A percentile compares a stretch with the other conserved stretches of the same genome.
Evolutionary conservation across 2,329 filamentous ascomycete species (phyloP).

Genomic region (Talaromyces sp.): DNA sequence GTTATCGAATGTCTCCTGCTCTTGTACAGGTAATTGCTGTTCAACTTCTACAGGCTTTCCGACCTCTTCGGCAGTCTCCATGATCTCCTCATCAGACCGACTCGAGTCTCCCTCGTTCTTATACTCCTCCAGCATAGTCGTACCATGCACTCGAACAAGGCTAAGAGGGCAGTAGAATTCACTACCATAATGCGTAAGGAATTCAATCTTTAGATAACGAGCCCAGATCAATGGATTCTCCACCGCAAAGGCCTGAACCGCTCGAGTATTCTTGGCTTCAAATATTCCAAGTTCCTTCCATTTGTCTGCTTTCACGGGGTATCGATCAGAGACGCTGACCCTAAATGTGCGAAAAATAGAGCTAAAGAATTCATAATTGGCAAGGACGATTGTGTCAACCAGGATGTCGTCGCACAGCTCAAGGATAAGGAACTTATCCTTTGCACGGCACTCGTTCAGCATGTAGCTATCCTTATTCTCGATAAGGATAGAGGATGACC

Average conservation of each 20-base stretch:
- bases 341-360: slow-evolving; percentile 91
- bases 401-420: slow-evolving; percentile 84
- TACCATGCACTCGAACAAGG: slow-evolving; percentile 85
- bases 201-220: slow-evolving; percentile 86
- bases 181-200: slow-evolving; percentile 88
- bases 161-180: slow-evolving; percentile 96
- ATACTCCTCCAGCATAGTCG: slow-evolving; percentile 89
- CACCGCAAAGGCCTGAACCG: slow-evolving; percentile 92
- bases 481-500: slow-evolving; percentile 80
- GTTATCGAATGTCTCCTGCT: slow-evolving; percentile 2
- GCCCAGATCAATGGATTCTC: slow-evolving; percentile 95
- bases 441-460: slow-evolving; percentile 81
- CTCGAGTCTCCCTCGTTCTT: slow-evolving; percentile 75
- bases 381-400: slow-evolving; percentile 93
- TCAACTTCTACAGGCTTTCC: slow-evolving; percentile 23
- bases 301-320: slow-evolving; percentile 85
- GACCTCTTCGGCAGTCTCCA: slow-evolving; percentile 44
- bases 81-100: slow-evolving; percentile 58
- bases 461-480: slow-evolving; percentile 99
- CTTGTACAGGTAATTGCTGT: neutral
- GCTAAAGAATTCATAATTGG: slow-evolving; percentile 98
- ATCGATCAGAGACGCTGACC: slow-evolving; percentile 89
- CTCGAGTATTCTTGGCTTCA: slow-evolving; percentile 85
- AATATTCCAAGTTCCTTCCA: slow-evolving; percentile 89
- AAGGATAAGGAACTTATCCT: slow-evolving; percentile 91